phyloP scores from a whole-genome alignment of 2,329 filamentous ascomycete genomes.

The Penicillium palitans region DNA sequence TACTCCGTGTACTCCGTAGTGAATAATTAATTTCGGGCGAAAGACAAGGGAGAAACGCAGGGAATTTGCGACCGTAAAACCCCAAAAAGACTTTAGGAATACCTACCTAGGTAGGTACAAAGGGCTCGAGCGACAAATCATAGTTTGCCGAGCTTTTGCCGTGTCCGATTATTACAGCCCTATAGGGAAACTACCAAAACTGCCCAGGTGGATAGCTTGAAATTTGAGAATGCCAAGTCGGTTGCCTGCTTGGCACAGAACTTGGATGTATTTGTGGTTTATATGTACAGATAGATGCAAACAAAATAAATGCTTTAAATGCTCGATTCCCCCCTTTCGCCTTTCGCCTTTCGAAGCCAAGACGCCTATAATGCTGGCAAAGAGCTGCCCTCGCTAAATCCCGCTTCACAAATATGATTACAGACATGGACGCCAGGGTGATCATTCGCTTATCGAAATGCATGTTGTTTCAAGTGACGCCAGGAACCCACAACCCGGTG shows the following conservation, averaged over 20 bases:
- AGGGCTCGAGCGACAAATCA: background rate
- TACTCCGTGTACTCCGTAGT: too few species aligned
- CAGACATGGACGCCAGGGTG: background rate
- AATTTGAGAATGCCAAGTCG: slow-evolving; percentile 2
- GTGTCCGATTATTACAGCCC: background rate
- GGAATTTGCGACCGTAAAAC: background rate
- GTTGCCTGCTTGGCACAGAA: slow-evolving; percentile 3
- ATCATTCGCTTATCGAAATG: slow-evolving; percentile 29
- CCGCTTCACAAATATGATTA: slow-evolving; percentile 22
- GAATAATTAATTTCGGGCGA: background rate
- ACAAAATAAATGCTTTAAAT: slow-evolving; percentile 8
- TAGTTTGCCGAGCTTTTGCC: background rate
- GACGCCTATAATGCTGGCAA: slow-evolving; percentile 23
- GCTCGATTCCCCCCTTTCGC: background rate
- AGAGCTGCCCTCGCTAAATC: slow-evolving; percentile 1
- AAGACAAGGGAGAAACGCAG: background rate
- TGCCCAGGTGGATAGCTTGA: background rate
- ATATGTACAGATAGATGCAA: slow-evolving; percentile 6
- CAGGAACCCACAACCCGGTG: slow-evolving; percentile 37
- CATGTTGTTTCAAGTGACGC: slow-evolving; percentile 39
- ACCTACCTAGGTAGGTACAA: too few species aligned
- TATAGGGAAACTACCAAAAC: background rate
- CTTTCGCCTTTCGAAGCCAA: slow-evolving; percentile 4
- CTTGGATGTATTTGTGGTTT: background rate
- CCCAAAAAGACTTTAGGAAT: too few species aligned